These are phyloP conservation scores for Phaeosphaeriaceae sp. DNA, from an alignment of 2,329 filamentous ascomycete species.

Conservation along the genomic window DNA sequence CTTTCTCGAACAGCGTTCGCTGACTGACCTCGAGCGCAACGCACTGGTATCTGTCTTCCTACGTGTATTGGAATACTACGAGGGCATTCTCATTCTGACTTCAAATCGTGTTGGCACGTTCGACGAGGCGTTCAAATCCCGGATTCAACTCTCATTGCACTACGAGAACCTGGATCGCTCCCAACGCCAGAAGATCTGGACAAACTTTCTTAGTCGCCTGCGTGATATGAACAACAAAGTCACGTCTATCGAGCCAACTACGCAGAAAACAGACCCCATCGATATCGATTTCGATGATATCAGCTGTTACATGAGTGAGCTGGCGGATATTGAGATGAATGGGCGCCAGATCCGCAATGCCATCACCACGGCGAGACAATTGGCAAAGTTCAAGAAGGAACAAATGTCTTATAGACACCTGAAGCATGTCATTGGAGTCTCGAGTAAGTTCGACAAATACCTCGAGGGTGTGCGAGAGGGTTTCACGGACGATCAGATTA, in stretches of 20 bases:
- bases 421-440: conserved; percentile 12
- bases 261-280: background rate
- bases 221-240: background rate
- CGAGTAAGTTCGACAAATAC: conserved; percentile 17
- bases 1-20: conserved; percentile 20
- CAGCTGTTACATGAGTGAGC: conserved; percentile 16
- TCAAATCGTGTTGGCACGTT: conserved; percentile 49
- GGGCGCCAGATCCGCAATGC: conserved; percentile 57
- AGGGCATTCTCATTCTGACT: conserved; percentile 47
- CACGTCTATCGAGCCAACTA: background rate
- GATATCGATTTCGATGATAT: conserved; percentile 6
- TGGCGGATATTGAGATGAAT: conserved; percentile 51
- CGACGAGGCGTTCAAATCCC: conserved; percentile 48
- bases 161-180: conserved; percentile 7
- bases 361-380: conserved; percentile 21
- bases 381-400: conserved; percentile 20
- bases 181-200: conserved; percentile 13
- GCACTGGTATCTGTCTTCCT: conserved; percentile 35
- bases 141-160: conserved; percentile 34
- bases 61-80: conserved; percentile 26
- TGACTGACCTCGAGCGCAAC: conserved; percentile 24
- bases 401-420: conserved; percentile 13
- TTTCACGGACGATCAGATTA: conserved; percentile 13
- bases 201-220: conserved; percentile 14
- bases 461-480: conserved; percentile 10